Base-by-base conservation (phyloP, 1,139 yeast species). In the Debaryomyces robertsiae region DNA sequence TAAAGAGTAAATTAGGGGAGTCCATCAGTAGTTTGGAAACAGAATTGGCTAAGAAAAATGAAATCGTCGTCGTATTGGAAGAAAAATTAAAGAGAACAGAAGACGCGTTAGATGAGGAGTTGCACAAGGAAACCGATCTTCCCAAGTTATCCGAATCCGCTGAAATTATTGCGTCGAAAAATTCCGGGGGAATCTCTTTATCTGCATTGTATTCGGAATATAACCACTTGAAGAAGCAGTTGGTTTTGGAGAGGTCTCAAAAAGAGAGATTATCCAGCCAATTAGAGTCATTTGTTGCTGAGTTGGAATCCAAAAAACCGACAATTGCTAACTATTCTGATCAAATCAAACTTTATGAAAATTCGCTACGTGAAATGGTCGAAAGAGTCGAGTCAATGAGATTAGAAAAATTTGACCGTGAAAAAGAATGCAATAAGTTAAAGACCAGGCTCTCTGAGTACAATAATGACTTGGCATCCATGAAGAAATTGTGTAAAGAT, bases 241-340 rank as follows among this genome's bases (percentile, higher is more conserved):
- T 89, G 32, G 75, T 80, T 5, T 75, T 81, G 43, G 96, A 89
- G 57, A 77, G 81, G 50, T 74, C 82, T 24, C 84, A 86, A 44
- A 90, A 87, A 53, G 82, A 80, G 43, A 75, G 78, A 43, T 70
- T 91, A 42, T 85, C 91, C 44, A 61, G 69, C 27, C 93, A 89
- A 60, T 69, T 91, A 46, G 84, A 84, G 50, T 68, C 75, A 0
- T 83, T 91, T 52, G 79, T 90, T 27, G 71, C 69, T 24, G 97
- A 91, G 57, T 69, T 93, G 49, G 95, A 90, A 56, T 74, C 79
- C 18, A 84, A 86, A 52, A 84, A 89, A 41, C 98, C 98, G 0
- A 70, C 84, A 1, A 75, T 91, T 38, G 77, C 85, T 3, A 63
- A 84, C 81, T 47, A 87, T 80, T 58, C 82, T 73, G 61, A 76